Percentiles rank a stretch among this genome's conserved stretches.
Conservation (phyloP, 1,284 basidiomycete genomes). For the Ceratobasidium sp. region DNA sequence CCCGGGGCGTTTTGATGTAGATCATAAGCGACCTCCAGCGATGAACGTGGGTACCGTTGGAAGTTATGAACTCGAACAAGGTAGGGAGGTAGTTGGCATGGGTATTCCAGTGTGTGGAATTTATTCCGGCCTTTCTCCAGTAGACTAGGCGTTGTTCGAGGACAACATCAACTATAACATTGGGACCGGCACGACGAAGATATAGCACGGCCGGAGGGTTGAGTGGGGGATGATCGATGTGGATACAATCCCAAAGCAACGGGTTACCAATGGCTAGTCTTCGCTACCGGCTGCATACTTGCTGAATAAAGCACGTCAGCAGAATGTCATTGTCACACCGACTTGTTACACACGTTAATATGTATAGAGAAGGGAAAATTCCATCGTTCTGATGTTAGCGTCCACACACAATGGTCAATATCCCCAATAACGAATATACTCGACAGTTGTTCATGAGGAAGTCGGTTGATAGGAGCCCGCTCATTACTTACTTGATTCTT, state of each 20-base stretch:
- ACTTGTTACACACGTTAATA: too few species aligned
- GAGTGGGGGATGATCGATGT: neutral
- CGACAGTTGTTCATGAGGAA: neutral
- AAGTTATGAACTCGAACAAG: neutral
- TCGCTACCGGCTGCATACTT: conserved; percentile 9
- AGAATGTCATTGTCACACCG: too few species aligned
- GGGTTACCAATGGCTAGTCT: conserved; percentile 8
- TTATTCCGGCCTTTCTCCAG: neutral
- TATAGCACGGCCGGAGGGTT: neutral
- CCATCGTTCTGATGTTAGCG: neutral
- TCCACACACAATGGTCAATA: conserved; percentile 5
- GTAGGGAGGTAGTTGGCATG: neutral
- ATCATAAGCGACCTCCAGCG: conserved; percentile 1
- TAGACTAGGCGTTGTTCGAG: neutral
- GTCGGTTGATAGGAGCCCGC: conserved; percentile 1
- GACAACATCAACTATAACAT: neutral
- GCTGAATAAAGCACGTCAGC: neutral
- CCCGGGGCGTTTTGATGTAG: neutral
- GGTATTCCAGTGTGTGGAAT: neutral
- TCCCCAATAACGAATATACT: conserved; percentile 6
- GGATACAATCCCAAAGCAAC: conserved; percentile 11
- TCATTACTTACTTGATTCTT: too few species aligned
- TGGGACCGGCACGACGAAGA: neutral
- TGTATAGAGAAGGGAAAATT: neutral
- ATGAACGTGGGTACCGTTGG: neutral